Percentiles rank a stretch among this genome's conserved stretches.
Evolutionary conservation across 2,329 filamentous ascomycete genomes (phyloP).

Genomic region (Lasiodiplodia gonubiensis): DNA sequence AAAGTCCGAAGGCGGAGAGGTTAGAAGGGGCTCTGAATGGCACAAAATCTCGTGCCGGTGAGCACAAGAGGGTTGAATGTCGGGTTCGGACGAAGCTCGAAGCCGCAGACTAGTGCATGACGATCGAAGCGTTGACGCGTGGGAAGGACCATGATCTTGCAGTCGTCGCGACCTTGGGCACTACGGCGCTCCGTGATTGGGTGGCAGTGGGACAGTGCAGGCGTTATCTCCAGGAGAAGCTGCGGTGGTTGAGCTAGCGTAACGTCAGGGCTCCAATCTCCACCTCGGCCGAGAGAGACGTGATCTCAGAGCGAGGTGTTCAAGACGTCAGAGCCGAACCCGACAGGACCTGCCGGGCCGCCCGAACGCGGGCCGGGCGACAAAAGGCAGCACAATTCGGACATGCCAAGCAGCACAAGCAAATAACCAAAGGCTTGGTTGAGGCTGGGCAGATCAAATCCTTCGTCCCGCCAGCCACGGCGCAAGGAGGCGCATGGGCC

Average conservation of each 20-base stretch:
- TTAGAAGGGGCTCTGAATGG: not conserved
- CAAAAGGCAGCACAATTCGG: not conserved
- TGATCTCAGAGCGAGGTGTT: not conserved
- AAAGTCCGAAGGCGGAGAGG: not conserved
- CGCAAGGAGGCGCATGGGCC: conserved; percentile 13
- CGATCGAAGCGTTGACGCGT: not conserved
- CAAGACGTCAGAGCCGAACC: not conserved
- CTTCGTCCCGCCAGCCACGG: conserved; percentile 5
- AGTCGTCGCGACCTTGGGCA: not conserved
- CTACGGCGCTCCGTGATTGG: not conserved
- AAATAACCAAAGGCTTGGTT: not conserved
- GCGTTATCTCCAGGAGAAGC: conserved; percentile 17
- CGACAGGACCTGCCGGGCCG: not conserved
- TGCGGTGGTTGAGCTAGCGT: not conserved
- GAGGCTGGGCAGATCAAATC: not conserved
- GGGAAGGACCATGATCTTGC: not conserved
- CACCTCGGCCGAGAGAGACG: conserved; percentile 11
- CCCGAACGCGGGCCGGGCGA: not conserved
- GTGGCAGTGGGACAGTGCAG: not conserved
- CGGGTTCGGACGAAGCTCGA: conserved; percentile 8
- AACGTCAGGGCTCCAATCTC: conserved; percentile 8
- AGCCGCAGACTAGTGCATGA: not conserved
- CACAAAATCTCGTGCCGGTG: not conserved
- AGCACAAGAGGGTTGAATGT: not conserved
- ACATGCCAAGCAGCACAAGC: conserved; percentile 6